Percentiles rank a stretch among this genome's conserved stretches.
Evolutionary conservation across 208 protist species (phyloP).

Genomic region (Entamoeba invadens): DNA sequence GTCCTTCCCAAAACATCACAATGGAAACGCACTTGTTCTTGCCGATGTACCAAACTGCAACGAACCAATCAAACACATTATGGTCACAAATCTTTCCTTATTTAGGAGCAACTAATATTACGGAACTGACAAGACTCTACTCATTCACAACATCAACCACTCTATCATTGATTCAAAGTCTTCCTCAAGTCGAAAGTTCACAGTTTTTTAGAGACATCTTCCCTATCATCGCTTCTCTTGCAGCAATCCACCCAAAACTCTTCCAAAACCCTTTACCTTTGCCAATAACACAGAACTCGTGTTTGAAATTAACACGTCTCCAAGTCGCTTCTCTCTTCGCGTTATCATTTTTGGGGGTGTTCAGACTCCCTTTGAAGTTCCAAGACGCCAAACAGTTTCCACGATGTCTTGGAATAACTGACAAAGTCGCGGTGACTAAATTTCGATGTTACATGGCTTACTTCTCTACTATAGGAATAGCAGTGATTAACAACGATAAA

Average conservation of each 20-base stretch:
- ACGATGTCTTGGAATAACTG: neutral
- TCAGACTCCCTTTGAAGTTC: neutral
- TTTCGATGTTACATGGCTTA: neutral
- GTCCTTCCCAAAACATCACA: neutral
- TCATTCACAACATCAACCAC: neutral
- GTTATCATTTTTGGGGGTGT: neutral
- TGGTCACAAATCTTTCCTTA: neutral
- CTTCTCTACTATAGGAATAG: neutral
- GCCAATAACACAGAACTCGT: neutral
- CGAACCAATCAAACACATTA: neutral
- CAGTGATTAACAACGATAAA: neutral
- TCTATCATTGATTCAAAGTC: neutral
- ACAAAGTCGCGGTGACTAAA: neutral
- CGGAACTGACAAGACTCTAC: neutral
- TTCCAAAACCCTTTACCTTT: neutral
- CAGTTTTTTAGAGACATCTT: neutral
- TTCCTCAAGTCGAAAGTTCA: neutral
- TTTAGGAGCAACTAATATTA: neutral
- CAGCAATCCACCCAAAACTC: neutral
- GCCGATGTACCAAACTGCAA: neutral
- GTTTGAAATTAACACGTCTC: neutral
- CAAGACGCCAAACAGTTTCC: neutral
- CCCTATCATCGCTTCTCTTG: neutral
- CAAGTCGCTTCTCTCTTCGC: neutral
- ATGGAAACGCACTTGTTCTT: neutral